phyloP scores from a whole-genome alignment of 306 rosid genomes.

The Glycine latifolia region DNA sequence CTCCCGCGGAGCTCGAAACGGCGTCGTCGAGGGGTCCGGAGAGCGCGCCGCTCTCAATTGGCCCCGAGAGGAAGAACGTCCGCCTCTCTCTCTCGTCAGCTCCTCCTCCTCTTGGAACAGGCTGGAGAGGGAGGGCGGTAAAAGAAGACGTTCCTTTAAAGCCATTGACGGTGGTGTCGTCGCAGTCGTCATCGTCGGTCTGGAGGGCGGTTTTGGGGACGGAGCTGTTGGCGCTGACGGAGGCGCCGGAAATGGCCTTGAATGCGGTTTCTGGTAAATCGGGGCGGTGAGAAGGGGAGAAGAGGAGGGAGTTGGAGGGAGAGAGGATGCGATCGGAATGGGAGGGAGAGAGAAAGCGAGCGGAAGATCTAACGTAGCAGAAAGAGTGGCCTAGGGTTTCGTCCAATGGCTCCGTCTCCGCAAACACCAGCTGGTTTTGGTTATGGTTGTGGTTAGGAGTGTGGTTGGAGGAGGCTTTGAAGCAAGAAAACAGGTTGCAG shows the following conservation, averaged over 20 bases:
- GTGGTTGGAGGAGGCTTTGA: constrained; percentile 47
- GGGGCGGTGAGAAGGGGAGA: constrained; percentile 78
- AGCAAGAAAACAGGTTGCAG: constrained; percentile 76
- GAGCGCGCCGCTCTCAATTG: constrained; percentile 84
- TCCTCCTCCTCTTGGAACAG: constrained; percentile 57
- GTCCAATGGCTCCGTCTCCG: constrained; percentile 66
- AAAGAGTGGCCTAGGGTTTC: constrained; percentile 98
- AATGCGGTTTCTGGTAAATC: constrained; percentile 69
- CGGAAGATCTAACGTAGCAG: constrained; percentile 82
- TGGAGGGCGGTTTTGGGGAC: constrained; percentile 78
- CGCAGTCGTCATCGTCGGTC: constrained; percentile 53
- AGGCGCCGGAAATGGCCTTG: constrained; percentile 87
- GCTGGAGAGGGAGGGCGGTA: constrained; percentile 80
- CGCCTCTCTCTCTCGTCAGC: constrained; percentile 63
- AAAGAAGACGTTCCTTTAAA: constrained; percentile 82
- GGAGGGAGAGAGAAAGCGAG: constrained; percentile 84
- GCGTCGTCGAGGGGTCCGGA: constrained; percentile 81
- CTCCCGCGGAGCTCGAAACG: constrained; percentile 45
- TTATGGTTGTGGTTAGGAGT: constrained; percentile 41
- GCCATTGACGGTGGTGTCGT: constrained; percentile 65
- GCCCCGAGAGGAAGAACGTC: constrained; percentile 88
- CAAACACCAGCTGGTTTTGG: constrained; percentile 61
- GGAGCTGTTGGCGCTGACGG: constrained; percentile 84
- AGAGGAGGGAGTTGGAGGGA: constrained; percentile 83
- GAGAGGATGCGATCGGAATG: constrained; percentile 83